Percentiles rank a stretch among this genome's conserved stretches.
phyloP scores from a whole-genome alignment of 345 rosid species.

The Schrenkiella parvula region DNA sequence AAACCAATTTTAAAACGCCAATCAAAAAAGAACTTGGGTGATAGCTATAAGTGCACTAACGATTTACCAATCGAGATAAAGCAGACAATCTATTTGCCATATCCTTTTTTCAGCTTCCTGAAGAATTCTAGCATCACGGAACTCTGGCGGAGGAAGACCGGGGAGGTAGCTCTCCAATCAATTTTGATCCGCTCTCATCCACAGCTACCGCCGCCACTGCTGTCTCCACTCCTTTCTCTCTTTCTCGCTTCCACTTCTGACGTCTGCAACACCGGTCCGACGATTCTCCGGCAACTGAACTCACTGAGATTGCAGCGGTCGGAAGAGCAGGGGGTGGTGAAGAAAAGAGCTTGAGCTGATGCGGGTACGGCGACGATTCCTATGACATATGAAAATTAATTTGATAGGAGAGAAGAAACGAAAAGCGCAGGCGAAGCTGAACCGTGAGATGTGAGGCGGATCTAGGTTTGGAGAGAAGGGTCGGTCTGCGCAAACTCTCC shows the following conservation, averaged over 20 bases:
- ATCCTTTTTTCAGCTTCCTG: constrained; percentile 90
- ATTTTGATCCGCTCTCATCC: constrained; percentile 32
- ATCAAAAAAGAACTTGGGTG: not conserved
- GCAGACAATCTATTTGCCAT: constrained; percentile 79
- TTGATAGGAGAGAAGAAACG: too few species aligned
- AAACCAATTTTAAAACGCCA: not conserved
- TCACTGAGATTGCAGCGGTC: too few species aligned
- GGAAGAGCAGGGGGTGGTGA: too few species aligned
- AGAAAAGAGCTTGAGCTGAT: too few species aligned
- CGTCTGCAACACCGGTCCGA: constrained; percentile 10
- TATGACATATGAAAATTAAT: too few species aligned
- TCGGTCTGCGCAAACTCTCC: too few species aligned
- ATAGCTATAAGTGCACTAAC: constrained; percentile 37
- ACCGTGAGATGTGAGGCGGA: too few species aligned
- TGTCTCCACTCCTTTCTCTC: constrained; percentile 32
- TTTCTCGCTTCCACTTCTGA: constrained; percentile 23
- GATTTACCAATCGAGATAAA: constrained; percentile 57
- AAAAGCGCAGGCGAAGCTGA: too few species aligned
- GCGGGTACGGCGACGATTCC: too few species aligned
- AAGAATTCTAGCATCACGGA: constrained; percentile 88
- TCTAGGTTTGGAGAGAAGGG: too few species aligned
- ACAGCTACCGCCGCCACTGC: constrained; percentile 30
- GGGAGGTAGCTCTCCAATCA: constrained; percentile 31
- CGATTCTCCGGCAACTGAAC: constrained; percentile 25
- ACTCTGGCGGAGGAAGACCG: constrained; percentile 52